Percentiles rank a stretch among this genome's conserved stretches.
Evolutionary conservation across 139 green algal genomes (phyloP).

Genomic region (Deuterostichococcus epilithicus): DNA sequence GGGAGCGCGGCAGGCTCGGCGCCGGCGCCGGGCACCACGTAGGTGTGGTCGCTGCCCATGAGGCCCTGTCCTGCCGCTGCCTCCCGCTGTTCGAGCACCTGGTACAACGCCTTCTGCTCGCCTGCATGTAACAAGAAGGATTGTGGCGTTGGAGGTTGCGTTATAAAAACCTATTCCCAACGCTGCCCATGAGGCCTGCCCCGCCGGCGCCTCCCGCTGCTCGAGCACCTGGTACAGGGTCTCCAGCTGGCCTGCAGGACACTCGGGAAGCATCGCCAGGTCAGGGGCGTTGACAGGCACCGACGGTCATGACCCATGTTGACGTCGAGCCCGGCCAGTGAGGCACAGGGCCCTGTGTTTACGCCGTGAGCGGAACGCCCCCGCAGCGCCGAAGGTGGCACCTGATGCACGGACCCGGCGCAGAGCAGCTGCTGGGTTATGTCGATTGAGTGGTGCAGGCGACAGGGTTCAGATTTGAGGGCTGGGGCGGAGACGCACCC

Average conservation of each 20-base stretch:
- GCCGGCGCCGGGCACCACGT: constrained; percentile 67
- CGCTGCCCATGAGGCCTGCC: neutral
- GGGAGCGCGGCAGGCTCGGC: neutral
- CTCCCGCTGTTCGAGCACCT: constrained; percentile 75
- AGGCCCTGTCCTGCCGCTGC: constrained; percentile 43
- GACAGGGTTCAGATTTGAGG: neutral
- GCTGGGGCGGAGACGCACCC: neutral
- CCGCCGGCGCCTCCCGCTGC: too few relatives aligned
- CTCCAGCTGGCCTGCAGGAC: neutral
- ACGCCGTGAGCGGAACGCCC: too few relatives aligned
- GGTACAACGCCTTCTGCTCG: constrained; percentile 52
- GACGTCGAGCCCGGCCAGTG: too few relatives aligned
- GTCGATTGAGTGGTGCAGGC: neutral
- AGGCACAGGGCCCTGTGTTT: too few relatives aligned
- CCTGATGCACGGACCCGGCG: too few relatives aligned
- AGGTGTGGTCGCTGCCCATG: constrained; percentile 87
- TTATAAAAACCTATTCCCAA: neutral
- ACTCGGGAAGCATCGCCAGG: neutral
- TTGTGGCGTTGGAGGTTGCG: neutral
- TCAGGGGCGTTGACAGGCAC: too few relatives aligned
- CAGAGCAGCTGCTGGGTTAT: too few relatives aligned
- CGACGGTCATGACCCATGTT: too few relatives aligned
- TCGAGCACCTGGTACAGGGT: too few relatives aligned
- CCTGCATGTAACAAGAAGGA: neutral
- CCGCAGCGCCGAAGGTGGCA: too few relatives aligned